phyloP scores from a whole-genome alignment of 306 rosid genomes.

The Clitoria ternatea region DNA sequence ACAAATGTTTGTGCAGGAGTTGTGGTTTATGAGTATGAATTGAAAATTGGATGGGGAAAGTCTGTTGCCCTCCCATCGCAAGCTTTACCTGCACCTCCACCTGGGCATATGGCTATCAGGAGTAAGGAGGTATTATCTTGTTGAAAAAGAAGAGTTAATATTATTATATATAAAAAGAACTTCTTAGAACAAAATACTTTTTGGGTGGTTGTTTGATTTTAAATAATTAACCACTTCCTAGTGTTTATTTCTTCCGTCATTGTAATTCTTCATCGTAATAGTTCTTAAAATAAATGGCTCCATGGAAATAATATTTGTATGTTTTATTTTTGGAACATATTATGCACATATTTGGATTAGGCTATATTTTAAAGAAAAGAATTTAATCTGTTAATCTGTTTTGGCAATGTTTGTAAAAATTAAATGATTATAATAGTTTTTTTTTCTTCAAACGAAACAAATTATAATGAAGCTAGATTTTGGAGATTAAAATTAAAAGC shows the following conservation, averaged over 20 bases:
- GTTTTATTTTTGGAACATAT: too few species aligned
- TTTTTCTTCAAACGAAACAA: too few species aligned
- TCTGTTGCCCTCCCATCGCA: constrained; percentile 98
- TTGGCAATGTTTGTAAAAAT: too few species aligned
- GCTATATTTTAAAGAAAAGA: too few species aligned
- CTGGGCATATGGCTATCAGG: constrained; percentile 99
- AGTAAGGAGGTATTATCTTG: constrained; percentile 81
- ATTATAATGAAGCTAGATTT: too few species aligned
- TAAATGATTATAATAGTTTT: too few species aligned
- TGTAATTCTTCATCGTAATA: not conserved
- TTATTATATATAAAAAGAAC: too few species aligned
- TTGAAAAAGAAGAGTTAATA: not conserved
- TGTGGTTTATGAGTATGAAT: constrained; percentile 93
- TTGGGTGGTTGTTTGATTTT: not conserved
- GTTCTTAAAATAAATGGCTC: not conserved
- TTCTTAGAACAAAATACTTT: not conserved
- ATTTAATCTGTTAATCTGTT: too few species aligned
- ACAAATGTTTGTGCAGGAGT: constrained; percentile 65
- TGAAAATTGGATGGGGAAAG: constrained; percentile 99
- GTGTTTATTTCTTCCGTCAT: not conserved
- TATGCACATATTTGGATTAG: too few species aligned
- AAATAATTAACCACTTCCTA: not conserved
- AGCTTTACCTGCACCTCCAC: constrained; percentile 99
- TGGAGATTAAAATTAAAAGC: too few species aligned
- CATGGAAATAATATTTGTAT: too few species aligned